These are phyloP conservation scores for Leucogyrophana mollusca DNA, from an alignment of 768 basidiomycete species.

Conservation along the genomic window DNA sequence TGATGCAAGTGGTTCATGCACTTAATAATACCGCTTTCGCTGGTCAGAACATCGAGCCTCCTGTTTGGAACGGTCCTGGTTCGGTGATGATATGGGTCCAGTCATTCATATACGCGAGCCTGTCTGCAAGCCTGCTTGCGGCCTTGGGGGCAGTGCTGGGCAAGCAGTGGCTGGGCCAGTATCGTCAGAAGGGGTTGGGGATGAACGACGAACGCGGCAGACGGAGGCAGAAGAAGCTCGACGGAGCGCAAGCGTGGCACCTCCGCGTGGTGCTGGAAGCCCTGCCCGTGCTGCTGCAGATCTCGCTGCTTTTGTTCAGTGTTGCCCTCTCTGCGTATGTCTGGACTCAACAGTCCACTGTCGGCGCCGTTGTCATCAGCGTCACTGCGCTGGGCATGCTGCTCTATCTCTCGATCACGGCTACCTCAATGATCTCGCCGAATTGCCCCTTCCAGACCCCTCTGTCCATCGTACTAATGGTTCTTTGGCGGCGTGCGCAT, in stretches of 20 bases:
- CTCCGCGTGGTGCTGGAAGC: constrained; percentile 9
- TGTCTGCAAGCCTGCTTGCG: constrained; percentile 18
- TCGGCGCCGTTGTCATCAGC: background rate
- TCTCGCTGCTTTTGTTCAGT: constrained; percentile 10
- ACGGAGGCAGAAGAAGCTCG: constrained; percentile 9
- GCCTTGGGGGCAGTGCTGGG: constrained; percentile 19
- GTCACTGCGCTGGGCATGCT: constrained; percentile 1
- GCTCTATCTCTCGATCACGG: background rate
- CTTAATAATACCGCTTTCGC: constrained; percentile 11
- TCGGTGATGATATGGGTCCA: constrained; percentile 13
- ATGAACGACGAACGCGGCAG: constrained; percentile 12
- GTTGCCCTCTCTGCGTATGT: constrained; percentile 6
- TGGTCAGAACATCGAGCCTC: constrained; percentile 3
- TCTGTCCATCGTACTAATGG: constrained; percentile 6
- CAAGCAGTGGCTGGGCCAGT: constrained; percentile 15
- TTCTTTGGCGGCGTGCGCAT: constrained; percentile 3
- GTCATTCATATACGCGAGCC: constrained; percentile 17
- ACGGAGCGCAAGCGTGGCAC: constrained; percentile 11
- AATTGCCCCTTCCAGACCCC: constrained; percentile 19
- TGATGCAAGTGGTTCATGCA: constrained; percentile 18
- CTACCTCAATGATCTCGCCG: constrained; percentile 10
- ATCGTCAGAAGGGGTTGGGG: constrained; percentile 9
- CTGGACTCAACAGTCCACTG: constrained; percentile 3
- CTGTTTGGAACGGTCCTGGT: constrained; percentile 17
- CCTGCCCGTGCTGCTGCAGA: constrained; percentile 9